Evolutionary conservation across 2,329 filamentous ascomycete genomes (phyloP).

Genomic region (Acrodontium crateriforme): DNA sequence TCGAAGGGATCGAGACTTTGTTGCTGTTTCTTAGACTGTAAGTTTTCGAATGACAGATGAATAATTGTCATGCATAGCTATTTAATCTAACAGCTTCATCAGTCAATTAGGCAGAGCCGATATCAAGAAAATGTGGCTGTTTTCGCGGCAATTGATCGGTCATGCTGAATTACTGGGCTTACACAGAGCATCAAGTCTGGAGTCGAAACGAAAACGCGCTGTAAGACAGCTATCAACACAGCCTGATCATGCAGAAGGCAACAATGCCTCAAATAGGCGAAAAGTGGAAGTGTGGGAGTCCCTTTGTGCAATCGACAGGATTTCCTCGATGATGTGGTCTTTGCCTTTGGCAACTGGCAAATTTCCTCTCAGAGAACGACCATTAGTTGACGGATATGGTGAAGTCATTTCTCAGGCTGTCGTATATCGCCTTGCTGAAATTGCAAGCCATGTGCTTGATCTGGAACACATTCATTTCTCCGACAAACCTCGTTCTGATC

Average conservation of each 20-base stretch:
- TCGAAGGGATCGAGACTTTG: not conserved
- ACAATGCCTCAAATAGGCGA: no score
- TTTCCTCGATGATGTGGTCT: not conserved
- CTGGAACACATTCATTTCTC: not conserved
- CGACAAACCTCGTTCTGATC: not conserved
- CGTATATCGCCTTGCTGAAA: not conserved
- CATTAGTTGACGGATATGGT: not conserved
- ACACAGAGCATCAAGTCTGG: no score
- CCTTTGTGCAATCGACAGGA: not conserved
- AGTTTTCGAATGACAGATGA: no score
- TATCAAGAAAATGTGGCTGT: not conserved
- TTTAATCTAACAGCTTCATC: not conserved
- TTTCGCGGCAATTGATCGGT: not conserved
- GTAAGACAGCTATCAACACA: not conserved
- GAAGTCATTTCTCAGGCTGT: not conserved
- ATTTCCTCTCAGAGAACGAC: not conserved
- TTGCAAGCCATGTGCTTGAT: not conserved
- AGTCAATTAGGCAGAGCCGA: not conserved
- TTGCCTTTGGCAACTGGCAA: not conserved
- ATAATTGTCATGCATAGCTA: not conserved
- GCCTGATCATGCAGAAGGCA: not conserved
- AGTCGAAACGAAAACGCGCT: no score
- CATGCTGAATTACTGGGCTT: not conserved
- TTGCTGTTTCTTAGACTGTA: not conserved
- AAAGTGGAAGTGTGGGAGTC: not conserved